These are phyloP conservation scores for Linnemannia hyalina DNA, from an alignment of 192 early-diverging fungal species.

Conservation along the genomic window DNA sequence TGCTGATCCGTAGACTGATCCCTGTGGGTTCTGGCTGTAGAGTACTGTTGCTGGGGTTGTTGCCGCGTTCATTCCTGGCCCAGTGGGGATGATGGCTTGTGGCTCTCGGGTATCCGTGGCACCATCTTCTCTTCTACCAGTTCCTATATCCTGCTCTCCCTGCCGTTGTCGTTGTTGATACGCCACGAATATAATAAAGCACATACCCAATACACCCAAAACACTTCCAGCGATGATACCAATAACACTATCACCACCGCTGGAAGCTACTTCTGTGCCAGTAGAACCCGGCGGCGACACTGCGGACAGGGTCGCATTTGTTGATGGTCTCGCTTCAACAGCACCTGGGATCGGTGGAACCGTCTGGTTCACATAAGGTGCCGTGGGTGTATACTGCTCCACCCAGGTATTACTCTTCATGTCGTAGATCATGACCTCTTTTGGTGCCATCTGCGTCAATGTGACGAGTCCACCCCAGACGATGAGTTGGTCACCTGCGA, in stretches of 20 bases:
- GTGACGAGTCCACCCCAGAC: not conserved
- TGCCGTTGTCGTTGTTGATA: not conserved
- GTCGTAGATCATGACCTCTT: not conserved
- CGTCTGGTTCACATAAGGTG: no score
- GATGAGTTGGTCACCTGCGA: not conserved
- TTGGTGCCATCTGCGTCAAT: no score
- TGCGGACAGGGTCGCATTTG: not conserved
- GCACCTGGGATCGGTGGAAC: not conserved
- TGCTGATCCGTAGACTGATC: not conserved
- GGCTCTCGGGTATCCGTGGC: no score
- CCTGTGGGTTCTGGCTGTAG: no score
- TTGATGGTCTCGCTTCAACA: not conserved
- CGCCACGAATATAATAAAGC: not conserved
- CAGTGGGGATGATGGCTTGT: no score
- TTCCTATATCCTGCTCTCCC: not conserved
- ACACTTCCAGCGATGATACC: slow-evolving; percentile 8
- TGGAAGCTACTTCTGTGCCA: not conserved
- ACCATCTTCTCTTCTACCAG: no score
- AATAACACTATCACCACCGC: not conserved
- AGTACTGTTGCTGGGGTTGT: no score
- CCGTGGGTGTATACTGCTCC: no score
- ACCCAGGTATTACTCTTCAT: not conserved
- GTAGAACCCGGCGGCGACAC: not conserved
- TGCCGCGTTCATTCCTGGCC: no score
- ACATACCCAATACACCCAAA: not conserved